Evolutionary conservation across 108 stramenopile species (phyloP), one percentile per base, ranked within the genome.

Genomic region (Cyclotella atomus): DNA sequence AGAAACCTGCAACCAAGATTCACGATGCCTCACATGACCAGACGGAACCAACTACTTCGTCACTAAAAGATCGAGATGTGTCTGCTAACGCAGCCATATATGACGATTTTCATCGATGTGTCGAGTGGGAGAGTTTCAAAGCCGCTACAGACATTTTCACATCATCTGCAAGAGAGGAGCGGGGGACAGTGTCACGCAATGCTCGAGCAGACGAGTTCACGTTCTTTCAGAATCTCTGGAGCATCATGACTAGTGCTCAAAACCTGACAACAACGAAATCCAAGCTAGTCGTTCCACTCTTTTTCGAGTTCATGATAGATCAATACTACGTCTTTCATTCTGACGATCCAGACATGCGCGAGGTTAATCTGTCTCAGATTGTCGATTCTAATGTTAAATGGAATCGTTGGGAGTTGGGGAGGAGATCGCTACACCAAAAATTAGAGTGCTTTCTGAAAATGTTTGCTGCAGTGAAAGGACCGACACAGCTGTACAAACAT

Each of bases 401-500:
- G 84, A 24, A 46, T 53, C 71, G 73, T n/a, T 53, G 65, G 44
- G 71, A 77, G 30, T 60, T 87, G 23, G 65, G 77, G 34, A 71
- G 75, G 7, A 85, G 65, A 45, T 54, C 73, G 24, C 10, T 91
- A 60, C 85, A 88, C 28, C 85, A 65, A 59, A 75, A 85, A 46
- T 76, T 93, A 30, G 72, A 73, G 30, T 76, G 65, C 34, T 87
- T 95, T 57, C 75, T 96, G 23, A 89, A 83, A 83, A 80, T 87
- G 53, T 93, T 96, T 57, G 76, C 87, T 32, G 84, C 81, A 10
- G 84, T 94, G 16, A 88, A 88, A 36, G 91, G 91, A 14, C 89
- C 89, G 2, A 77, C 90, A 44, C 95, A 96, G 73, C 82, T 96
- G 21, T 68, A 84, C 64, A 79, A 90, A 50, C 87, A 91, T 56